These are phyloP conservation scores for Ophiocordyceps camponoti-leonardi DNA, from an alignment of 2,329 filamentous ascomycete species.

Conservation along the genomic window DNA sequence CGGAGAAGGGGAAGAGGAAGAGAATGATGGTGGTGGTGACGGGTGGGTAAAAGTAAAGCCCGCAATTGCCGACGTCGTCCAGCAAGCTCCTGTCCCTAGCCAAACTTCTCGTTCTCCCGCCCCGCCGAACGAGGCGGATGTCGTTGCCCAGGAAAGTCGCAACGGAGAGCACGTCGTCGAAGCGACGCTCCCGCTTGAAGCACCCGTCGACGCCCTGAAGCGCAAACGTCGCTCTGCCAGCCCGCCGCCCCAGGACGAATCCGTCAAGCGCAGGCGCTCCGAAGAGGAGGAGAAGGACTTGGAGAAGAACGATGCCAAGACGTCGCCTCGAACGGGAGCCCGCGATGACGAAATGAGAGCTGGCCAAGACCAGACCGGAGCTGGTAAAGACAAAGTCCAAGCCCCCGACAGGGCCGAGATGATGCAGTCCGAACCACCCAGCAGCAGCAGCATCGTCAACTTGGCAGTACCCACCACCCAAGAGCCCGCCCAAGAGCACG, in stretches of 20 bases:
- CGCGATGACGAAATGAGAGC: no score
- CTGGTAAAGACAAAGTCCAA: neutral
- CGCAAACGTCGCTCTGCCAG: slow-evolving; percentile 50
- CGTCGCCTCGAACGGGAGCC: neutral
- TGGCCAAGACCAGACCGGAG: neutral
- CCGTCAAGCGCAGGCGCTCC: slow-evolving; percentile 36
- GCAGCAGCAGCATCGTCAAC: no score
- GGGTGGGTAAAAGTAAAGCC: neutral
- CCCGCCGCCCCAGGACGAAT: slow-evolving; percentile 36
- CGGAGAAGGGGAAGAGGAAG: neutral
- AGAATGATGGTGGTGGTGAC: neutral
- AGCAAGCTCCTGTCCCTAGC: neutral
- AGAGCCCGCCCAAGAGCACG: no score
- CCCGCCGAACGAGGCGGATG: neutral
- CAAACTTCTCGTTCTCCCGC: neutral
- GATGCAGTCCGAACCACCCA: no score
- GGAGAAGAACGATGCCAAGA: slow-evolving; percentile 2
- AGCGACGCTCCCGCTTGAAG: slow-evolving; percentile 4
- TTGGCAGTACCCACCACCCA: neutral
- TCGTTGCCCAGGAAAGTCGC: neutral
- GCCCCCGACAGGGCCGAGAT: no score
- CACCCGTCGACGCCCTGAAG: slow-evolving; percentile 34
- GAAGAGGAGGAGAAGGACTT: slow-evolving; percentile 1
- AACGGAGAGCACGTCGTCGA: neutral
- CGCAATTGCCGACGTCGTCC: neutral